Conservation (phyloP, 768 basidiomycete genomes). For the Guyanaporus albipodus region DNA sequence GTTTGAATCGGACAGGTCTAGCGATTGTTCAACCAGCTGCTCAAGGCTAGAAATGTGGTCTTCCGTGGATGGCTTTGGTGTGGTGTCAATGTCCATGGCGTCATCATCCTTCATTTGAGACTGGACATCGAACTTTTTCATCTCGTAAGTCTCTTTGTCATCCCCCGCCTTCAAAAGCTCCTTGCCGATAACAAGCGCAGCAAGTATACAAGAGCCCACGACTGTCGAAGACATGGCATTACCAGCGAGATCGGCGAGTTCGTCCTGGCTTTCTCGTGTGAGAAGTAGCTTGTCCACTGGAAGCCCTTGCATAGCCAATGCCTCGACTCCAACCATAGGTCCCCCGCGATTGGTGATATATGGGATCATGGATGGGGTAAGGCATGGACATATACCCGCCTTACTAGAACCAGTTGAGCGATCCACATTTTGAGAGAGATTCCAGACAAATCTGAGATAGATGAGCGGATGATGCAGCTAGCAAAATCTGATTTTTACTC, state of each 20-base stretch:
- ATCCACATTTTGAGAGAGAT: constrained; percentile 95
- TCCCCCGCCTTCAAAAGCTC: constrained; percentile 64
- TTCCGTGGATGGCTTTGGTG: constrained; percentile 29
- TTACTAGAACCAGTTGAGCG: constrained; percentile 78
- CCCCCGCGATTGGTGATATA: constrained; percentile 95
- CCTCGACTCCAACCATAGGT: constrained; percentile 91
- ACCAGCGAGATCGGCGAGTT: constrained; percentile 90
- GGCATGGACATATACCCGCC: constrained; percentile 84
- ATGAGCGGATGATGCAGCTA: background rate
- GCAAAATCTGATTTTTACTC: constrained; percentile 26
- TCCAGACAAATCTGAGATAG: constrained; percentile 76
- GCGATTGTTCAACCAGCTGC: constrained; percentile 52
- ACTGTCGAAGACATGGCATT: constrained; percentile 99
- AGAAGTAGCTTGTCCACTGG: constrained; percentile 89
- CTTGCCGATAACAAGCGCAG: constrained; percentile 67
- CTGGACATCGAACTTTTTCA: constrained; percentile 43
- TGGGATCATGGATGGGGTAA: constrained; percentile 95
- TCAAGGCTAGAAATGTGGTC: constrained; percentile 73
- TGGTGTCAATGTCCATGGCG: constrained; percentile 48
- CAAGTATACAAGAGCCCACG: constrained; percentile 84
- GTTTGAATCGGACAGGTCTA: constrained; percentile 63
- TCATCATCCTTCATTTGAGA: constrained; percentile 32
- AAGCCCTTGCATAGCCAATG: constrained; percentile 90
- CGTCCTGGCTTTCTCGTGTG: constrained; percentile 90
- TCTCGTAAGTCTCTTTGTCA: constrained; percentile 66